These are phyloP conservation scores for Umbilicaria muhlenbergii DNA, from an alignment of 495 filamentous ascomycete species.

Conservation along the genomic window DNA sequence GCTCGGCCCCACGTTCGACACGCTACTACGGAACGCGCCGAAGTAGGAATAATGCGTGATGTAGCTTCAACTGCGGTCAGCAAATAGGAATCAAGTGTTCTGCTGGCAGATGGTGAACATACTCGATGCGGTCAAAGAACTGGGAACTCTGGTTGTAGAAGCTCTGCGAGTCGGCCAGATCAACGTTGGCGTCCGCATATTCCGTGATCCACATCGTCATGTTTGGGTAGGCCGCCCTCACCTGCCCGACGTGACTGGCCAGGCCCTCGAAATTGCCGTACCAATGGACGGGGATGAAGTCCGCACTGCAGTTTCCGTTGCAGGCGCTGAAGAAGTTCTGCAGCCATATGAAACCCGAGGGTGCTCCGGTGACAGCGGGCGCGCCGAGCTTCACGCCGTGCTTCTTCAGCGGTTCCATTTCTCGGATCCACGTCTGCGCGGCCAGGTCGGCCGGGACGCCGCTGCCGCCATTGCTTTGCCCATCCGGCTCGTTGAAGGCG, in stretches of 20 bases:
- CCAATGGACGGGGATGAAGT: conserved; percentile 65
- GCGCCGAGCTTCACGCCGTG: conserved; percentile 38
- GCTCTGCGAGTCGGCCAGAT: conserved; percentile 35
- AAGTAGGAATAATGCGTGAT: conserved; percentile 71
- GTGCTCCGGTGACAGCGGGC: conserved; percentile 40
- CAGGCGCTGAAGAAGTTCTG: conserved; percentile 40
- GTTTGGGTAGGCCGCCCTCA: conserved; percentile 40
- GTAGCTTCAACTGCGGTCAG: conserved; percentile 21
- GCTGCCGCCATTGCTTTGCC: conserved; percentile 38
- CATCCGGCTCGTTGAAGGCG: conserved; percentile 63
- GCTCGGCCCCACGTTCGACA: conserved; percentile 41
- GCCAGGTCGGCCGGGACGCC: conserved; percentile 37
- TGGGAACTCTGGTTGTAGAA: conserved; percentile 8
- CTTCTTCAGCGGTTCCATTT: conserved; percentile 47
- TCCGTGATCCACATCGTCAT: conserved; percentile 60
- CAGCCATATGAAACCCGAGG: conserved; percentile 46
- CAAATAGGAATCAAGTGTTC: conserved; percentile 17
- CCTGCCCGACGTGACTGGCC: conserved; percentile 51
- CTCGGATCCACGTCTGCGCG: conserved; percentile 46
- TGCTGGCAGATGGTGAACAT: conserved; percentile 2
- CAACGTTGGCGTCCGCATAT: conserved; percentile 35
- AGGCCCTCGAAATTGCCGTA: conserved; percentile 63
- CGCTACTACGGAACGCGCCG: conserved; percentile 49
- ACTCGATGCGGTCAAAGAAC: conserved; percentile 5
- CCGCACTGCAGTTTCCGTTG: conserved; percentile 38